These are phyloP conservation scores for Fusarium musae DNA, from an alignment of 2,329 filamentous ascomycete species.

Conservation along the genomic window DNA sequence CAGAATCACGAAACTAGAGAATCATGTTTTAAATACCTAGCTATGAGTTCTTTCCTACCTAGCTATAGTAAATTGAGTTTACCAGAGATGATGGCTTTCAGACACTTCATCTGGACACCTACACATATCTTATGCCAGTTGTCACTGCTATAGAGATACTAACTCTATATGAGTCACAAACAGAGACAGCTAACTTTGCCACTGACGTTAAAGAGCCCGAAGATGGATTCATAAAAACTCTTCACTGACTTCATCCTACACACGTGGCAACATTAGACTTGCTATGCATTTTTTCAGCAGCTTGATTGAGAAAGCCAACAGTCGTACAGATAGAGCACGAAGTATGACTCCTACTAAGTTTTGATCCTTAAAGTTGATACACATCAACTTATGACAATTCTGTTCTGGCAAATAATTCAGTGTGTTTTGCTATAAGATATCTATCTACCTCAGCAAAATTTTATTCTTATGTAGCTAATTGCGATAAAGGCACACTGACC, in stretches of 20 bases:
- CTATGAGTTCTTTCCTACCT: not conserved
- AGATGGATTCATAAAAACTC: not conserved
- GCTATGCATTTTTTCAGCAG: not conserved
- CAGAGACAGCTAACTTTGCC: not conserved
- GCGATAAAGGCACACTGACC: not conserved
- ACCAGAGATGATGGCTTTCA: not conserved
- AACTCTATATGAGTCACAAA: not conserved
- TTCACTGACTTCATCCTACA: not conserved
- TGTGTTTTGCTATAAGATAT: not conserved
- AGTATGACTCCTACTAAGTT: not conserved
- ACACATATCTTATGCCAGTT: not conserved
- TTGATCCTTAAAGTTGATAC: not conserved
- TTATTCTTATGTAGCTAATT: not conserved
- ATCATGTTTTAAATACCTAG: not conserved
- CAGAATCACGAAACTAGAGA: not conserved
- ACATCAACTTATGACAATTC: not conserved
- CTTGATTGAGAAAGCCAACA: not conserved
- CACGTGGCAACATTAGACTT: constrained; percentile 17
- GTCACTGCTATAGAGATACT: not conserved
- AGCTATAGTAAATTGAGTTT: not conserved
- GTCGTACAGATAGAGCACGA: not conserved
- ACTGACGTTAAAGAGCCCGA: not conserved
- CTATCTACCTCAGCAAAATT: not conserved
- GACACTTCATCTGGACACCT: not conserved
- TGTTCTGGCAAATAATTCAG: not conserved